Evolutionary conservation across 495 filamentous ascomycete genomes (phyloP), one percentile per base, ranked within the genome.

Genomic region (Penicillium paxilli): DNA sequence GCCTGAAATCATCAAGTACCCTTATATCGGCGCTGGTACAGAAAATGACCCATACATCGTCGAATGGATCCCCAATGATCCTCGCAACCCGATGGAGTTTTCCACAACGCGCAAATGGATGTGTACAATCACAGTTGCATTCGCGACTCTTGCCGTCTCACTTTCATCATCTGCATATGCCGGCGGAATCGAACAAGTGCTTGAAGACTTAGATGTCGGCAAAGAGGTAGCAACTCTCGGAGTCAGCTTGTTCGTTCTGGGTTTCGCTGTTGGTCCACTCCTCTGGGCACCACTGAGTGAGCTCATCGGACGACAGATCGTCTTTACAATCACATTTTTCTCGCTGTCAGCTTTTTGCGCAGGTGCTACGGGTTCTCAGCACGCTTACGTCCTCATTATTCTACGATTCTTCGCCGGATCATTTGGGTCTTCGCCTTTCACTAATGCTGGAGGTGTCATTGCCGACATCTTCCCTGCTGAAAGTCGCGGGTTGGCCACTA

Each of bases 31-130:
- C 5, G 61, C 73, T 3, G 87, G 87, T 37, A 90, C 85, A 5
- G 67, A 76, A 37, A 79, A 83, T 4, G 78, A 86, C 20, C 87
- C 87, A 1, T 91, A 81, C 57, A 58, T 88, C 21, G 83, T 90
- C 57, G 79, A 82, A 37, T 90, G 82, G 67, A 74, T 90, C 1
- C 79, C 80, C 11, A 62, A 81, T 37, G 87, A 91, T 62, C 73
- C 76, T 3, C 74, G 80, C 49, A 84, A 90, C 65, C 83, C 86
- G 5, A 79, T 86, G 75, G 64, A 63, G 12, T 88, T 83, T 58
- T 48, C 73, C 7, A 28, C 49, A 2, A 57, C 52, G 35, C 78
- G 75, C 57, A 89, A 89, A 69, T 75, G 47, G 83, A 54, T 52
- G 20, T 44, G 16, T 17, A 52, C 49, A 7, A 52, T 52, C 5